A percentile compares a stretch with the other conserved stretches of the same genome.
Conservation (phyloP, 1,284 basidiomycete genomes). For the Fereydounia khargensis region DNA sequence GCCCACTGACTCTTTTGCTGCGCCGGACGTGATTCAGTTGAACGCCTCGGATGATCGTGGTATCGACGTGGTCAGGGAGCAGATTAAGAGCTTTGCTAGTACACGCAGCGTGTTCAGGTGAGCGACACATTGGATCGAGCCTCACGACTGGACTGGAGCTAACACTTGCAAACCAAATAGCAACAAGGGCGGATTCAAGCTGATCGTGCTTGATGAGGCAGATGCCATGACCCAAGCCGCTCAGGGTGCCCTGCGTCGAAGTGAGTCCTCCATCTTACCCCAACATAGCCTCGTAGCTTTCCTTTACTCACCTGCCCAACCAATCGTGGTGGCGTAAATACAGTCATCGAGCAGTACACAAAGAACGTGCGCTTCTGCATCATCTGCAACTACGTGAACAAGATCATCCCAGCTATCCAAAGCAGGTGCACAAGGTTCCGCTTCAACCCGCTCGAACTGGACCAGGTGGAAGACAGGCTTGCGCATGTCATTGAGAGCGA, state of each 20-base stretch:
- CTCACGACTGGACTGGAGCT: neutral
- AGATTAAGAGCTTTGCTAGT: constrained; percentile 97
- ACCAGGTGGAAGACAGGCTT: constrained; percentile 80
- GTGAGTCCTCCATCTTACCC: constrained; percentile 44
- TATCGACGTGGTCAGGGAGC: constrained; percentile 96
- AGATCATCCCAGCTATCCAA: constrained; percentile 97
- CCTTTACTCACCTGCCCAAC: neutral
- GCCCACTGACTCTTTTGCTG: neutral
- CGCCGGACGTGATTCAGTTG: constrained; percentile 62
- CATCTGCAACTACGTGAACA: constrained; percentile 99
- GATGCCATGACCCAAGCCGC: constrained; percentile 99
- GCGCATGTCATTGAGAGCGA: constrained; percentile 79
- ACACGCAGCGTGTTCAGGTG: constrained; percentile 76
- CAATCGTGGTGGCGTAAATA: neutral
- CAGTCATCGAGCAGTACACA: constrained; percentile 96
- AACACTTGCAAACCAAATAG: constrained; percentile 2
- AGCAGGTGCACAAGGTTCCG: constrained; percentile 92
- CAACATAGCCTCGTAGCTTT: neutral
- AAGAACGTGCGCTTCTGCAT: constrained; percentile 99
- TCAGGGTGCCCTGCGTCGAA: constrained; percentile 87
- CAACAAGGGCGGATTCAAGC: constrained; percentile 68
- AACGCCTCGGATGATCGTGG: constrained; percentile 98
- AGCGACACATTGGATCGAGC: constrained; percentile 11
- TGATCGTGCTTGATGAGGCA: constrained; percentile 96
- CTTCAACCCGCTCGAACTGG: constrained; percentile 87